phyloP scores from a whole-genome alignment of 129 eudicot genomes.

The Saussurea involucrata region DNA sequence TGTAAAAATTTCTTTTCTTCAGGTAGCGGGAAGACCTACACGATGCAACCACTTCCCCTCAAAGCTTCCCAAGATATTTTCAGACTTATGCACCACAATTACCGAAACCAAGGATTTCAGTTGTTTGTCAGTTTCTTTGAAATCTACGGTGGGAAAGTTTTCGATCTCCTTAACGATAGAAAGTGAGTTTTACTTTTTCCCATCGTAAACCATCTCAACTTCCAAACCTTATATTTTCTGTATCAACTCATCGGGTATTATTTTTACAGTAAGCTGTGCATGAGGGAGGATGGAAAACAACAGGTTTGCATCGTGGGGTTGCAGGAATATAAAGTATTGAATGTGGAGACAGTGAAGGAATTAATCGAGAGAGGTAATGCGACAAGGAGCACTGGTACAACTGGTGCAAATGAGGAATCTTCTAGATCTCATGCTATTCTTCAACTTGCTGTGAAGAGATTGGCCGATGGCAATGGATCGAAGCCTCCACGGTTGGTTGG shows the following conservation, averaged over 20 bases:
- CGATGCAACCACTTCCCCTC: constrained; percentile 83
- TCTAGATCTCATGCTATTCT: constrained; percentile 82
- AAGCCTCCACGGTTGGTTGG: constrained; percentile 62
- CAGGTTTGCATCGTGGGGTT: constrained; percentile 81
- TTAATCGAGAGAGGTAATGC: constrained; percentile 70
- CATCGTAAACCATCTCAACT: background rate
- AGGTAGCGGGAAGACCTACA: constrained; percentile 85
- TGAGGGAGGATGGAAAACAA: constrained; percentile 85
- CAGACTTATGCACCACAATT: constrained; percentile 43
- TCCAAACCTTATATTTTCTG: background rate
- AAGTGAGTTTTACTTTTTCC: constrained; percentile 37
- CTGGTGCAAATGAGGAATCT: constrained; percentile 88
- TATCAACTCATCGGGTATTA: background rate
- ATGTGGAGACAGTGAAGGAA: constrained; percentile 51
- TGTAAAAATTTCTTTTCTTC: background rate
- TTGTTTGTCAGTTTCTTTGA: constrained; percentile 72
- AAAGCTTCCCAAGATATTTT: constrained; percentile 65
- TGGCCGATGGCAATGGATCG: constrained; percentile 50
- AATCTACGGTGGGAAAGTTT: constrained; percentile 79
- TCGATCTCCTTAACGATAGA: constrained; percentile 67
- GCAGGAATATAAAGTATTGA: constrained; percentile 54
- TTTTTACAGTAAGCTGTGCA: constrained; percentile 55
- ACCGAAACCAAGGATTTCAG: constrained; percentile 64
- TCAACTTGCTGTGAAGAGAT: constrained; percentile 65
- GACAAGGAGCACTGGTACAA: constrained; percentile 72